Base-by-base conservation (phyloP, 1,284 basidiomycete genomes). In the Cryptococcus sp. region DNA sequence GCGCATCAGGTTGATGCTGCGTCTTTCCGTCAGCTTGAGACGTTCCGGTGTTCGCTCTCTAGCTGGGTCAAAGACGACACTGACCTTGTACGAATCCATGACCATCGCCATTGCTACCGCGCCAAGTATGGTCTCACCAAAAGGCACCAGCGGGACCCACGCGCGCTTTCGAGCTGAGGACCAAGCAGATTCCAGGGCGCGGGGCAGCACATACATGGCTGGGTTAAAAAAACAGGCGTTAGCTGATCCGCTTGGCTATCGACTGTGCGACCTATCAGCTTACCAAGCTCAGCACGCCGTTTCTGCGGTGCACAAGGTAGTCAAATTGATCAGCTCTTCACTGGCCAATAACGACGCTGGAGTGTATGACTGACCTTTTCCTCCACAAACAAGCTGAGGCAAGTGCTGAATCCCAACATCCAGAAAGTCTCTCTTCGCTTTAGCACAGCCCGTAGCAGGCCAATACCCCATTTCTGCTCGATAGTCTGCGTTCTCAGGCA, bases 141-240 rank as follows among this genome's bases (percentile, higher is more conserved):
- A 85, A 76, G 78, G 84, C 1, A 84, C 82, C 53, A 81, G 79
- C 3, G 90, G 88, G 22, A 94, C 87, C 78, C 85, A 86, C 0
- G 90, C 88, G 62, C 87, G 86, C 17, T 88, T 87, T 45, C 90
- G 78, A 16, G 88, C 86, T 66, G 88, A 85, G 1, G 87, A 83
- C 93, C 94, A 98, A 13, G 86, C 86, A 56, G 89, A 89, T 80
- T 95, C 92, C 47, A 95, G 76, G 0, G 86, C 90, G 77, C 93
- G 91, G n/a, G 94, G 94, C 42, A 97, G 80, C 3, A 93, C 92
- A 76, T 95, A 99, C 88, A 96, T 94, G 27, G 94, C 92, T 74
- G 35, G 23, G 20, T 7, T 41, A 17, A 25, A 3, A 38, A 22
- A 16, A 47, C 25, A 35, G 11, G 27, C 23, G 44, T 59, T 16